Base-by-base conservation (phyloP, 2,329 filamentous ascomycete genomes). In the Stemphylium vesicarium region DNA sequence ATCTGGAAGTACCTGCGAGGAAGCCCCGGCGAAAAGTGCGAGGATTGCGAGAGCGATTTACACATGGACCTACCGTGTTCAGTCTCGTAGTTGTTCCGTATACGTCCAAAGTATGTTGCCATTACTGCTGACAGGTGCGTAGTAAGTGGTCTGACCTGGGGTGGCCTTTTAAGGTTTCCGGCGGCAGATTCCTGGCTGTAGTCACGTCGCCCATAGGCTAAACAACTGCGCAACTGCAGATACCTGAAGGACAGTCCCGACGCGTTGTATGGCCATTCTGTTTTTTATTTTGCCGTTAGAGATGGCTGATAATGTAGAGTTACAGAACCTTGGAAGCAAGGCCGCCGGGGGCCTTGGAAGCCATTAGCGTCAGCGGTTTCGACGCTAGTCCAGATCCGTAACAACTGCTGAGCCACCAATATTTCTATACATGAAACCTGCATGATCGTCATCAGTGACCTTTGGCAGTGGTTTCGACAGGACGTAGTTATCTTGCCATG, bases 381-480 rank as follows among this genome's bases (percentile, higher is more conserved):
- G 11, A 53, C 42, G 51, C 63, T 57, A 60, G 48, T 16, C 58
- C 49, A 9, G 20, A 44, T 61, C 63, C 63, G 62, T 63, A 50
- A 59, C 59, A 57, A 53, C 26, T 29, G 31, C 53, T 56, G 64
- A 71, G 73, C 72, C 72, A 75, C 72, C 73, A 74, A 75, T 75
- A 75, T 52, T 66, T 50, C 50, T 57, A 26, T 65, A 72, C 72
- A 74, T 68, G 68, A 73, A 68, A 65, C 66, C 62, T 73, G 71
- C 73, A 75, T 72, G 65, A 70, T 69, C 62, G 58, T 53, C 64
- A 55, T 50, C 45, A 57, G 53, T 57, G 47, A 57, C 66, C 57
- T 41, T 60, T 66, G 41, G 44, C 59, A 65, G 39, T 58, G 58
- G 50, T 49, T 44, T 54, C 49, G 37, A 55, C 50, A 50, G 52